A percentile compares a stretch with the other conserved stretches of the same genome.
Evolutionary conservation across 257 asterid genomes (phyloP).

Genomic region (Handroanthus guayacan): DNA sequence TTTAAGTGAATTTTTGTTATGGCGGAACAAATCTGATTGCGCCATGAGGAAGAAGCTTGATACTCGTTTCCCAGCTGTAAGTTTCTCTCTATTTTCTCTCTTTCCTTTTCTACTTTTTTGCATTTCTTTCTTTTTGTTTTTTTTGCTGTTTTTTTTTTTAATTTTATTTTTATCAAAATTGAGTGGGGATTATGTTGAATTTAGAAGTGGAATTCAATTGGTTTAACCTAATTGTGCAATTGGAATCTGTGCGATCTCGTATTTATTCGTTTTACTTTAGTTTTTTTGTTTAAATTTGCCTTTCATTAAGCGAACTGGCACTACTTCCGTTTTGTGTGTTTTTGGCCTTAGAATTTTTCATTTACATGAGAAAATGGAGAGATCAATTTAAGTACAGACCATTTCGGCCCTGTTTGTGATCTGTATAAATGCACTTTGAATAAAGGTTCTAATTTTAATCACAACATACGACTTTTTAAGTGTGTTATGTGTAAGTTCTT

Average conservation of each 20-base stretch:
- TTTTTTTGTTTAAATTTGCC: neutral
- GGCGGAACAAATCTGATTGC: constrained; percentile 39
- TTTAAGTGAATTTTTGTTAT: constrained; percentile 33
- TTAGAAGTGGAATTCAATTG: constrained; percentile 12
- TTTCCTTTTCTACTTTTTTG: neutral
- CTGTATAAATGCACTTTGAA: constrained; percentile 19
- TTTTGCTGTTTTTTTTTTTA: neutral
- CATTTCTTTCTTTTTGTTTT: neutral
- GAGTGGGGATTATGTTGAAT: neutral
- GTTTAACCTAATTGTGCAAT: constrained; percentile 1
- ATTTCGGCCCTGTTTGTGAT: constrained; percentile 12
- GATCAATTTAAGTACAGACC: neutral
- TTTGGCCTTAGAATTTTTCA: neutral
- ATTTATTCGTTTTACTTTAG: neutral
- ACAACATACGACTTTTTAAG: neutral
- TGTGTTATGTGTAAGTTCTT: constrained; percentile 15
- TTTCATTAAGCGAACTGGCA: neutral
- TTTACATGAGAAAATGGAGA: neutral
- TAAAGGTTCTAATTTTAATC: neutral
- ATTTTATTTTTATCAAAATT: neutral
- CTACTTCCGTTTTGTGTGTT: neutral
- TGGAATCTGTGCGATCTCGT: constrained; percentile 30
- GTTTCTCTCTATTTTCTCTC: constrained; percentile 23
- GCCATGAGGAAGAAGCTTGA: constrained; percentile 82
- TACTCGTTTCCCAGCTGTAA: constrained; percentile 81